Evolutionary conservation across 768 basidiomycete genomes (phyloP), one percentile per base, ranked within the genome.

Genomic region (Cystobasidium tubakii): DNA sequence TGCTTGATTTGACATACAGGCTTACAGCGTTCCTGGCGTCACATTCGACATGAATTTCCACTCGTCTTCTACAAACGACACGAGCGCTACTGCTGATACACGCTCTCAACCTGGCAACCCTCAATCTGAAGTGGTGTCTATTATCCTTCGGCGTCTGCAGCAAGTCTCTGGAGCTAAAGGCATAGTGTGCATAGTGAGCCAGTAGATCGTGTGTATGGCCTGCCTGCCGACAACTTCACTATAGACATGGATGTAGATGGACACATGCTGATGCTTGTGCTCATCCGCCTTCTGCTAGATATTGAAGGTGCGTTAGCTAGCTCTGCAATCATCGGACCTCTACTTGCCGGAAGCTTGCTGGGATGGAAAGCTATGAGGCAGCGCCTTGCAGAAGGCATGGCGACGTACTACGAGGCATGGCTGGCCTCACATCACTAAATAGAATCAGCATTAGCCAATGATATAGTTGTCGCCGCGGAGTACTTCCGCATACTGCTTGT

Each of bases 351-450:
- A 27, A 57, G 53, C 31, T 39, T 71, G 55, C 69, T 71, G 2
- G 69, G 55, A 6, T 71, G 69, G 69, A 54, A 55, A 29, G 19
- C 69, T 31, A 46, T 54, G 9, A 53, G 36, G 21, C 29, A 29
- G 29, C 69, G 54, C 6, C 50, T 71, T 44, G 69, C 55, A 12
- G 36, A 71, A 29, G 54, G 43, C 23, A 71, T 71, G 54, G 55
- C 62, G 69, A 55, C 55, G 15, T 71, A 71, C 39, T 71, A 71
- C 36, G 23, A 60, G 21, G 69, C 69, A 1, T 71, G 69, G 69
- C 69, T 60, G 15, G 69, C 69, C 15, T 57, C 69, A 3, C 43
- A 46, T 25, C 7, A 7, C 13, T 67, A 50, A 19, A 50, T 6
- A n/a, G n/a, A n/a, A n/a, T n/a, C n/a, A n/a, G n/a, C n/a, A n/a